Evolutionary conservation across 1,139 yeast genomes (phyloP).

Genomic region (Hyphopichia khmerensis): DNA sequence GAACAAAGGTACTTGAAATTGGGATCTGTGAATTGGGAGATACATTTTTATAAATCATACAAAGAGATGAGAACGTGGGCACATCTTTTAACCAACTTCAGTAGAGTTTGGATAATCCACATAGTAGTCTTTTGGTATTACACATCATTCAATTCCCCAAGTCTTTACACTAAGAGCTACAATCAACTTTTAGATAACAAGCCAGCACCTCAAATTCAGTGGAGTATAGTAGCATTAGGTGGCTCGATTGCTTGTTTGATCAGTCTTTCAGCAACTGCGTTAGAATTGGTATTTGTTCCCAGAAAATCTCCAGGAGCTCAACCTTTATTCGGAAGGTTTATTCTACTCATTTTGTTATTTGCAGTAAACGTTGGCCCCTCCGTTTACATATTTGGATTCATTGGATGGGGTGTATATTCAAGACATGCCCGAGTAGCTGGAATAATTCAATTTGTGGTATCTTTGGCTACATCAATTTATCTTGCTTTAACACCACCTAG

Average conservation of each 20-base stretch:
- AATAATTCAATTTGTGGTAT: conserved; percentile 56
- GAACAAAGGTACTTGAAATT: conserved; percentile 48
- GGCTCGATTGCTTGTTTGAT: conserved; percentile 68
- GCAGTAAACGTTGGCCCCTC: conserved; percentile 60
- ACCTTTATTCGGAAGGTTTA: conserved; percentile 42
- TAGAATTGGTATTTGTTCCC: conserved; percentile 66
- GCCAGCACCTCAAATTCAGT: conserved; percentile 62
- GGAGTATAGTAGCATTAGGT: conserved; percentile 68
- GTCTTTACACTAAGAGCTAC: conserved; percentile 67
- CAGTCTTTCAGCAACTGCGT: conserved; percentile 59
- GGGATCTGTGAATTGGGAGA: conserved; percentile 58
- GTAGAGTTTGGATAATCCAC: conserved; percentile 83
- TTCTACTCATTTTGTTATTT: conserved; percentile 43
- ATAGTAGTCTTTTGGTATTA: conserved; percentile 78
- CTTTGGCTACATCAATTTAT: conserved; percentile 59
- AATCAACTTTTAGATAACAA: conserved; percentile 56
- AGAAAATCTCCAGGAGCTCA: conserved; percentile 68
- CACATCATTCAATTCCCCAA: conserved; percentile 74
- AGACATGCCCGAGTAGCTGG: conserved; percentile 51
- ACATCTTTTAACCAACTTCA: conserved; percentile 74
- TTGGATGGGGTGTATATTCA: conserved; percentile 53
- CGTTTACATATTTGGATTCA: conserved; percentile 53
- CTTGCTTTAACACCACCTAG: conserved; percentile 56
- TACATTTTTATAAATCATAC: conserved; percentile 69
- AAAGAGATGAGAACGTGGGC: conserved; percentile 75